These are phyloP conservation scores for Alternaria triticimaculans DNA, from an alignment of 2,329 filamentous ascomycete species.

Conservation along the genomic window DNA sequence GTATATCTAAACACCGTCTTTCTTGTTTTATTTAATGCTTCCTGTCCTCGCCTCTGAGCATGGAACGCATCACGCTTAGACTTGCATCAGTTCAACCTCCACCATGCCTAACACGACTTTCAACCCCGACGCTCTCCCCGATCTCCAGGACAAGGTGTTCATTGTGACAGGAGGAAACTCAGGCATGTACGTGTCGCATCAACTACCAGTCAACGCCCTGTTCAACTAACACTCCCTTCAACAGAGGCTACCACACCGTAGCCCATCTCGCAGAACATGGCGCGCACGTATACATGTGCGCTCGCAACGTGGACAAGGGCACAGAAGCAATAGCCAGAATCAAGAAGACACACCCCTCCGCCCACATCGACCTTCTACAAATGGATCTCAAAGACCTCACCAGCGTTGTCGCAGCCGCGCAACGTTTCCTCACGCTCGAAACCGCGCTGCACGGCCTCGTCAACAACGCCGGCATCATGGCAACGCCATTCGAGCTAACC, in stretches of 20 bases:
- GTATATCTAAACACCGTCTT: not conserved
- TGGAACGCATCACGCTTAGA: not conserved
- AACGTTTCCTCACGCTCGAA: slow-evolving; percentile 29
- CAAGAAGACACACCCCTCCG: slow-evolving; percentile 31
- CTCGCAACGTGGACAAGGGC: slow-evolving; percentile 51
- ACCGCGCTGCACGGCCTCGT: slow-evolving; percentile 49
- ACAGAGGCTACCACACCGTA: slow-evolving; percentile 24
- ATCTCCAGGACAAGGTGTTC: slow-evolving; percentile 12
- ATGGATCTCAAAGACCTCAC: slow-evolving; percentile 47
- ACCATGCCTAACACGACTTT: slow-evolving; percentile 7
- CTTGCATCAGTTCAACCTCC: not conserved
- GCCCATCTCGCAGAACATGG: slow-evolving; percentile 21
- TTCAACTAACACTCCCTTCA: not conserved
- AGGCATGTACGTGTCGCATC: slow-evolving; percentile 8
- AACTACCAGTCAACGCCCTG: not conserved
- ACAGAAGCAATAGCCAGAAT: slow-evolving; percentile 45
- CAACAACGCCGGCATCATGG: slow-evolving; percentile 50
- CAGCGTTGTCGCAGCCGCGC: slow-evolving; percentile 43
- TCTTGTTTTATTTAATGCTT: not conserved
- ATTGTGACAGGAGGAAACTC: slow-evolving; percentile 15
- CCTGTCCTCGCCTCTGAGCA: not conserved
- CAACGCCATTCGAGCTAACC: slow-evolving; percentile 39
- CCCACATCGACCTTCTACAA: slow-evolving; percentile 33
- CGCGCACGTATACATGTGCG: slow-evolving; percentile 36
- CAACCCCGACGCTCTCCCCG: slow-evolving; percentile 14